Percentiles rank a stretch among this genome's conserved stretches.
phyloP scores from a whole-genome alignment of 2,329 filamentous ascomycete genomes.

The Zymoseptoria tritici region DNA sequence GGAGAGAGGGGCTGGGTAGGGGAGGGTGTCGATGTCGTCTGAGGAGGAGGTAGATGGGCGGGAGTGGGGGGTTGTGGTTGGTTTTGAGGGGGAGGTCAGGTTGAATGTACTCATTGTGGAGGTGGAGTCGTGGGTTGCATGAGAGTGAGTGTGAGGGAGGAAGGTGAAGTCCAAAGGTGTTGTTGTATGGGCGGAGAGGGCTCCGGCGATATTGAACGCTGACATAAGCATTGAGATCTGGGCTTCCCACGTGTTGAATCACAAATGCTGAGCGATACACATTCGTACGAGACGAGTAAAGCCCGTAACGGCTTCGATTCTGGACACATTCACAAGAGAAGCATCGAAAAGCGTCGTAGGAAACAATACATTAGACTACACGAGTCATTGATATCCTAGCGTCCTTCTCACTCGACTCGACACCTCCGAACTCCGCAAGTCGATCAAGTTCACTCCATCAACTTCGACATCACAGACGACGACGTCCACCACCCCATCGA shows the following conservation, averaged over 20 bases:
- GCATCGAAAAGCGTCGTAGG: not conserved
- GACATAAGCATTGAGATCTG: not conserved
- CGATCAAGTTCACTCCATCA: not conserved
- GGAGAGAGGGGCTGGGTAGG: slow-evolving; percentile 79
- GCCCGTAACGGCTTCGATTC: too few relatives aligned
- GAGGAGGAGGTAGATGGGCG: slow-evolving; percentile 46
- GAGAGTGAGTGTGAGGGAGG: not conserved
- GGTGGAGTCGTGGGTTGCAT: not conserved
- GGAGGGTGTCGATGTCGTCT: slow-evolving; percentile 59
- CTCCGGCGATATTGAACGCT: not conserved
- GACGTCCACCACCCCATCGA: not conserved
- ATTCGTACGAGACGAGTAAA: too few relatives aligned
- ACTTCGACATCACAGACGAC: not conserved
- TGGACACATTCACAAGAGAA: too few relatives aligned
- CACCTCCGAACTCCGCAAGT: slow-evolving; percentile 9
- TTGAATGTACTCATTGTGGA: slow-evolving; percentile 44
- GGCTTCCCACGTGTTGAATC: too few relatives aligned
- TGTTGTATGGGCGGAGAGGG: not conserved
- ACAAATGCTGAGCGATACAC: too few relatives aligned
- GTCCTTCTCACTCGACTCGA: not conserved
- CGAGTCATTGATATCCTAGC: not conserved
- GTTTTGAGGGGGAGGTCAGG: slow-evolving; percentile 27
- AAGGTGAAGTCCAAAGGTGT: not conserved
- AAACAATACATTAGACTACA: not conserved
- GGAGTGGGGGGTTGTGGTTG: slow-evolving; percentile 33